A percentile compares a stretch with the other conserved stretches of the same genome.
phyloP scores from a whole-genome alignment of 2,329 filamentous ascomycete species.

The Colletotrichum noveboracense region DNA sequence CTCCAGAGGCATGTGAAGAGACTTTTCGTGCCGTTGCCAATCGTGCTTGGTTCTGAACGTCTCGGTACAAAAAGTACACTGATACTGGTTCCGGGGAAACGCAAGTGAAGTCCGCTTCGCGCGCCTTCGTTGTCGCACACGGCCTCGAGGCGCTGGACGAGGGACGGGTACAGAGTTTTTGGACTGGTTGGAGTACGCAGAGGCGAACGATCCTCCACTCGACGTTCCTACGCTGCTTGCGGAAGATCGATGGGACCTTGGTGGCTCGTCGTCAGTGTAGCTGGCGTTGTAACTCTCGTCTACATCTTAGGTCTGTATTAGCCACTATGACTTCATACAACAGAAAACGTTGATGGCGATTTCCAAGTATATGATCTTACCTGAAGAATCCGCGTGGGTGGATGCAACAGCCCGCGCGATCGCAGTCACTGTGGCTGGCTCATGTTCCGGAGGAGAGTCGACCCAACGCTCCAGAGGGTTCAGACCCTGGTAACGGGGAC shows the following conservation, averaged over 20 bases:
- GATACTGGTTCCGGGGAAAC: constrained; percentile 23
- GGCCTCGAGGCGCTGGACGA: constrained; percentile 17
- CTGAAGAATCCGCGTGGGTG: constrained; percentile 13
- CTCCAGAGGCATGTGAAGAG: constrained; percentile 49
- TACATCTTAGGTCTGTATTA: neutral
- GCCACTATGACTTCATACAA: neutral
- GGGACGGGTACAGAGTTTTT: neutral
- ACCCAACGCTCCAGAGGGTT: constrained; percentile 17
- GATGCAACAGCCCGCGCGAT: constrained; percentile 24
- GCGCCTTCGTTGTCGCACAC: neutral
- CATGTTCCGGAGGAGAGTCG: constrained; percentile 26
- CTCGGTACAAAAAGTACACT: constrained; percentile 53
- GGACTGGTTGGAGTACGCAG: constrained; percentile 8
- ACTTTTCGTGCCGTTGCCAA: constrained; percentile 56
- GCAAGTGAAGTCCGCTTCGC: constrained; percentile 5
- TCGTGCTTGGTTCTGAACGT: constrained; percentile 49
- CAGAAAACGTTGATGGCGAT: fast-evolving
- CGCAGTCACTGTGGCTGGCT: constrained; percentile 24
- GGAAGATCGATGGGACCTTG: constrained; percentile 18
- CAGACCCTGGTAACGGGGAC: neutral
- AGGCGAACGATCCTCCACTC: constrained; percentile 11
- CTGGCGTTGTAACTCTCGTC: neutral
- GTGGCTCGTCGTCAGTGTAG: neutral
- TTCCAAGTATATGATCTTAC: neutral
- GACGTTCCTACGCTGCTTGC: constrained; percentile 26